Evolutionary conservation across 2,329 filamentous ascomycete species (phyloP).

Genomic region (Hymenoscyphus infarciens): DNA sequence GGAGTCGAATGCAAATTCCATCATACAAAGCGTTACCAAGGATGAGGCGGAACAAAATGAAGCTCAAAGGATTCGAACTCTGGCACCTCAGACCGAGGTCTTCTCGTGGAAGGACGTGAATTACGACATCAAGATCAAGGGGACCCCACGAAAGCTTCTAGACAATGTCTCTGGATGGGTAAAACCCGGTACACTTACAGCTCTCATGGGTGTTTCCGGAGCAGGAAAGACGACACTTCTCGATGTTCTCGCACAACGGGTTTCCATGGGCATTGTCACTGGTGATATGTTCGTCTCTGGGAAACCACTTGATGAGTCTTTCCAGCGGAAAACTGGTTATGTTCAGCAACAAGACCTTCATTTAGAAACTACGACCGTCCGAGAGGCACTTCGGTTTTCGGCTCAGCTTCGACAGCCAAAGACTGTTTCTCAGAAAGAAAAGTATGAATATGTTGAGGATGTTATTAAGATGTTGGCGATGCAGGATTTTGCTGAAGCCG

Average conservation of each 20-base stretch:
- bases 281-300: constrained; percentile 64
- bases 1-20: constrained; percentile 22
- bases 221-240: constrained; percentile 85
- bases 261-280: constrained; percentile 83
- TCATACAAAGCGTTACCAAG: constrained; percentile 12
- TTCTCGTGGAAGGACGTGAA: constrained; percentile 46
- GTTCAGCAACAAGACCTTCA: constrained; percentile 94
- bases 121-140: constrained; percentile 73
- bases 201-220: constrained; percentile 68
- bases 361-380: constrained; percentile 77
- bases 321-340: constrained; percentile 90
- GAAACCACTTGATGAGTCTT: constrained; percentile 50
- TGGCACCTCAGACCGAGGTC: constrained; percentile 32
- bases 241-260: constrained; percentile 75
- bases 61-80: constrained; percentile 26
- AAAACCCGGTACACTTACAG: constrained; percentile 67
- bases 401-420: constrained; percentile 83
- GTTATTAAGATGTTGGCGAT: constrained; percentile 90
- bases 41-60: constrained; percentile 24
- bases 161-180: constrained; percentile 72
- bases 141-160: constrained; percentile 59
- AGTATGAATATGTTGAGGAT: constrained; percentile 83
- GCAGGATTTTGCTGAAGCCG: constrained; percentile 84
- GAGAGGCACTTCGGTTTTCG: constrained; percentile 79
- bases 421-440: constrained; percentile 68